phyloP scores from a whole-genome alignment of 306 rosid species.

The Trifolium repens region DNA sequence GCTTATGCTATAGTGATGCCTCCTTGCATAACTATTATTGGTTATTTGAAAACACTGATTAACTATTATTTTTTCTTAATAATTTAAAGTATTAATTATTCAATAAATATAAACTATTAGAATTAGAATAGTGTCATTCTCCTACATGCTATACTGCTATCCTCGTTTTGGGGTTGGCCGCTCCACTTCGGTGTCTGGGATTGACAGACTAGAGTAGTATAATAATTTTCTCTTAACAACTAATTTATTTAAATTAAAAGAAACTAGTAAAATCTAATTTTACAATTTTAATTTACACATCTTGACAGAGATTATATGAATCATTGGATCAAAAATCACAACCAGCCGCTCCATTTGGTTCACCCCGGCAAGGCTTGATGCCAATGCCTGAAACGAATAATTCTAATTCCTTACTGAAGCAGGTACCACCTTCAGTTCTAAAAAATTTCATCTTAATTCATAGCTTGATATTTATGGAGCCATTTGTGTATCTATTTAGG shows the following conservation, averaged over 20 bases:
- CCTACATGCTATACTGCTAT: background rate
- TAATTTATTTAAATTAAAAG: constrained; percentile 6
- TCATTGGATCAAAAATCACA: constrained; percentile 51
- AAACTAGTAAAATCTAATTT: constrained; percentile 31
- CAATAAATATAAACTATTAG: background rate
- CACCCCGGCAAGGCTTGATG: too few relatives aligned
- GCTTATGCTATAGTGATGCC: background rate
- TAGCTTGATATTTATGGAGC: constrained; percentile 36
- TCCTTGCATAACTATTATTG: too few relatives aligned
- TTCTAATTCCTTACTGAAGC: constrained; percentile 72
- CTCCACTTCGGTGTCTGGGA: background rate
- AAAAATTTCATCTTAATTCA: constrained; percentile 25
- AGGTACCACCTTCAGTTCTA: constrained; percentile 56
- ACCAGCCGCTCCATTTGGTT: constrained; percentile 45
- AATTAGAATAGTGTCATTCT: background rate
- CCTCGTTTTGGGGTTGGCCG: background rate
- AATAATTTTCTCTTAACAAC: background rate
- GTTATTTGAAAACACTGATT: background rate
- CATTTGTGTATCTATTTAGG: constrained; percentile 48
- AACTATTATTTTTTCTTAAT: background rate
- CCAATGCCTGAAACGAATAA: too few relatives aligned
- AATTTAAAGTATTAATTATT: background rate
- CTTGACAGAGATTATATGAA: constrained; percentile 66
- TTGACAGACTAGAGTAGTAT: background rate
- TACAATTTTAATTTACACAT: constrained; percentile 37